These are phyloP conservation scores for Curvularia lunata DNA, from an alignment of 2,329 filamentous ascomycete species.

Conservation along the genomic window DNA sequence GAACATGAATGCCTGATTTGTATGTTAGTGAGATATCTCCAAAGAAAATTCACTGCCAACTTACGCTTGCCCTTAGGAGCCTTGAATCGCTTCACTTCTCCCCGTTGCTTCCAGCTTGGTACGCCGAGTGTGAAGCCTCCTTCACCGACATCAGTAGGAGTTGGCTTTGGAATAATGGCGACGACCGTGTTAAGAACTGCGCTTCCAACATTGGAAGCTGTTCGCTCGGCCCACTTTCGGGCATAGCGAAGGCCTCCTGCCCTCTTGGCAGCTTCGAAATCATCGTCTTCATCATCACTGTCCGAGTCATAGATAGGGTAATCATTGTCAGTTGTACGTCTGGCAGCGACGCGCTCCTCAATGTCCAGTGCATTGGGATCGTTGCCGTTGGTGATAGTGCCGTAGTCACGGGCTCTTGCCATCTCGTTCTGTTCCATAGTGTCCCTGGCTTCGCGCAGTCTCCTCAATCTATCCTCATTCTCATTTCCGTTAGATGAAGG, in stretches of 20 bases:
- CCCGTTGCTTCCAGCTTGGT: conserved; percentile 49
- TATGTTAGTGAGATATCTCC: conserved; percentile 15
- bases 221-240: conserved; percentile 57
- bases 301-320: conserved; percentile 92
- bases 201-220: conserved; percentile 58
- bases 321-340: conserved; percentile 68
- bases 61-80: conserved; percentile 75
- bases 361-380: conserved; percentile 66
- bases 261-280: conserved; percentile 77
- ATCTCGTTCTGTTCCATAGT: conserved; percentile 59
- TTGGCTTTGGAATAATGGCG: conserved; percentile 48
- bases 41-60: conserved; percentile 8
- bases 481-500: conserved; percentile 40
- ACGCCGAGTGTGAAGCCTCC: conserved; percentile 53
- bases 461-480: conserved; percentile 54
- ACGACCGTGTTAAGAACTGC: conserved; percentile 35
- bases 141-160: conserved; percentile 52
- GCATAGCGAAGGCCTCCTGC: conserved; percentile 80
- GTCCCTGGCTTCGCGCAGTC: conserved; percentile 59
- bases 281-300: conserved; percentile 77
- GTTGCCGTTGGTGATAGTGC: conserved; percentile 48
- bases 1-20: conserved; percentile 80
- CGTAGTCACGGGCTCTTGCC: conserved; percentile 57
- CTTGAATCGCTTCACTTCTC: conserved; percentile 61
- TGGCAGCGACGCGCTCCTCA: conserved; percentile 78